phyloP scores from a whole-genome alignment of 2,329 filamentous ascomycete species.

The Hymenoscyphus fructigenus region DNA sequence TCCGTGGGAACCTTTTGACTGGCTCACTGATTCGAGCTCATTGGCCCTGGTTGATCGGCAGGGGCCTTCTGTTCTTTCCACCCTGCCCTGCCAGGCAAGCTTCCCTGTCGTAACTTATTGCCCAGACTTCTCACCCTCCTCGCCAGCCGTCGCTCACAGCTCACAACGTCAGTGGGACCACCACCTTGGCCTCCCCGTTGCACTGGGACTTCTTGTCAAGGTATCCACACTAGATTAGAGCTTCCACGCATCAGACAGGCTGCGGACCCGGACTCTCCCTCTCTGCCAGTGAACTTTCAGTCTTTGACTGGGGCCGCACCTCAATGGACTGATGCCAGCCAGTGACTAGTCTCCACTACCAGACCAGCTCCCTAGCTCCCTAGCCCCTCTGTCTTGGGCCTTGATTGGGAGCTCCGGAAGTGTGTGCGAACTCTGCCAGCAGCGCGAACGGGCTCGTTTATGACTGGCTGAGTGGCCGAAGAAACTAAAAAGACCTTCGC shows the following conservation, averaged over 20 bases:
- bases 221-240: not conserved
- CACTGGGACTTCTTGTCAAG: conserved; percentile 1
- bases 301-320: not conserved
- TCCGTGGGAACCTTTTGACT: conserved; percentile 2
- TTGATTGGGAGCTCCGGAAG: conserved; percentile 8
- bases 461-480: conserved; percentile 10
- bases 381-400: not conserved
- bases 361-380: not conserved
- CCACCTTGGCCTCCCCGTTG: not conserved
- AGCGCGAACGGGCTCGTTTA: conserved; percentile 4
- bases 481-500: conserved; percentile 3
- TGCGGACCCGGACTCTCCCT: not conserved
- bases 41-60: conserved; percentile 1
- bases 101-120: not conserved
- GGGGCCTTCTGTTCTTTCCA: not conserved
- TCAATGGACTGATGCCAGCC: conserved; percentile 1
- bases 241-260: conserved; percentile 3
- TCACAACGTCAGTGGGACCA: not conserved
- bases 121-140: conserved; percentile 1
- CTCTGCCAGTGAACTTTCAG: not conserved
- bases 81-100: not conserved
- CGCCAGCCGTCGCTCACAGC: conserved; percentile 2
- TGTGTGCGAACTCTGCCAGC: conserved; percentile 3
- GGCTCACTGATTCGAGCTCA: not conserved
- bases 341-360: not conserved